Conservation (phyloP, 345 rosid genomes). For the Bruguiera gymnorhiza region DNA sequence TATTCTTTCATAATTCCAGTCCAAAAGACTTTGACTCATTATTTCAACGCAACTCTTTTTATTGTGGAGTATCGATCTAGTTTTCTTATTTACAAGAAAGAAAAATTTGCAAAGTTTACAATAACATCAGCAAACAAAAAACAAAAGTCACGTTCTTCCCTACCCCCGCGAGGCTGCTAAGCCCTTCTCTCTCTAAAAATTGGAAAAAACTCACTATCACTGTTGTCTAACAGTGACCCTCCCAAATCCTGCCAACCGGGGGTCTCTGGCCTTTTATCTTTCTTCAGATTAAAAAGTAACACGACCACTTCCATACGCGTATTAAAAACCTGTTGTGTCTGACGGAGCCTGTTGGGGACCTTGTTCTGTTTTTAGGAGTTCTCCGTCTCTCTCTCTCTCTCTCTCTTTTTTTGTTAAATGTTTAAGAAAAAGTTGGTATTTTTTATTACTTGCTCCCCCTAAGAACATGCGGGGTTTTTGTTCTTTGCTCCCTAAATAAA, state of each 20-base stretch:
- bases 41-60: too few relatives aligned
- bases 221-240: constrained; percentile 22
- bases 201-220: constrained; percentile 2
- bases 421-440: neutral
- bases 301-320: constrained; percentile 17
- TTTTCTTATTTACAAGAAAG: too few relatives aligned
- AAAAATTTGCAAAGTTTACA: too few relatives aligned
- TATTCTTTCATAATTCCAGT: too few relatives aligned
- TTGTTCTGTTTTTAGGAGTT: neutral
- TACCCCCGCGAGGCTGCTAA: neutral
- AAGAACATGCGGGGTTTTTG: constrained; percentile 21
- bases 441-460: constrained; percentile 2
- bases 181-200: neutral
- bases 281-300: constrained; percentile 12
- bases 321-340: neutral
- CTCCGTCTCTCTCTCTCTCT: neutral
- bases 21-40: too few relatives aligned
- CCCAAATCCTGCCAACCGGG: constrained; percentile 13
- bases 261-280: constrained; percentile 9
- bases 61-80: too few relatives aligned
- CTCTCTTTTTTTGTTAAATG: too few relatives aligned
- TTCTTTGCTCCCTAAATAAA: constrained; percentile 20
- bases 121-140: too few relatives aligned
- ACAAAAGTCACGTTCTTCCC: too few relatives aligned
- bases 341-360: constrained; percentile 1